Percentiles rank a stretch among this genome's conserved stretches.
Evolutionary conservation across 2,329 filamentous ascomycete species (phyloP).

Genomic region (Pezicula neosporulosa): DNA sequence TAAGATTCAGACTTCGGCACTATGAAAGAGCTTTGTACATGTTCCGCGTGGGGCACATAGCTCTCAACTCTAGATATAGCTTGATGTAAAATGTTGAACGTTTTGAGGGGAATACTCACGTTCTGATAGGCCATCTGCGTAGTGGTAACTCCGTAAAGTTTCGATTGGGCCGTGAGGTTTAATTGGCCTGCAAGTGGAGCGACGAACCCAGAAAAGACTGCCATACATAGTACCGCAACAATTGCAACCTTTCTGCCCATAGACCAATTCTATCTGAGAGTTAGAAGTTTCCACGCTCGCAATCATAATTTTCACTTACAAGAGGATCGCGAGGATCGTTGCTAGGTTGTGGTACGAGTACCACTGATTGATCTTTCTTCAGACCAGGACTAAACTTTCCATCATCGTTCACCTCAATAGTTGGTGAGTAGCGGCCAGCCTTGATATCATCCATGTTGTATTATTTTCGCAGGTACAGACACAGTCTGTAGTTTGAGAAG

Average conservation of each 20-base stretch:
- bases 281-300: not conserved
- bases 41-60: too few relatives aligned
- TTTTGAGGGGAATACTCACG: too few relatives aligned
- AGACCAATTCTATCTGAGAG: slow-evolving; percentile 29
- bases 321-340: slow-evolving; percentile 30
- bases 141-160: slow-evolving; percentile 30
- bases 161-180: slow-evolving; percentile 30
- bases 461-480: too few relatives aligned
- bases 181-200: slow-evolving; percentile 33
- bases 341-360: slow-evolving; percentile 34
- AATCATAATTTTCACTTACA: slow-evolving; percentile 17
- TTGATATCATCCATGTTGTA: slow-evolving; percentile 1
- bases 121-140: slow-evolving; percentile 28
- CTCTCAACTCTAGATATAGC: too few relatives aligned
- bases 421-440: not conserved
- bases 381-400: not conserved
- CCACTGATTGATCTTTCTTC: slow-evolving; percentile 21
- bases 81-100: too few relatives aligned
- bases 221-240: slow-evolving; percentile 30
- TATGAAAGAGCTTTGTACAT: too few relatives aligned
- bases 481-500: not conserved
- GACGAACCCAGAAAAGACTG: slow-evolving; percentile 32
- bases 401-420: not conserved
- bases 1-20: too few relatives aligned
- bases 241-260: slow-evolving; percentile 28